phyloP scores from a whole-genome alignment of 352 stramenopile genomes.

The Phytopythium ostracodes region DNA sequence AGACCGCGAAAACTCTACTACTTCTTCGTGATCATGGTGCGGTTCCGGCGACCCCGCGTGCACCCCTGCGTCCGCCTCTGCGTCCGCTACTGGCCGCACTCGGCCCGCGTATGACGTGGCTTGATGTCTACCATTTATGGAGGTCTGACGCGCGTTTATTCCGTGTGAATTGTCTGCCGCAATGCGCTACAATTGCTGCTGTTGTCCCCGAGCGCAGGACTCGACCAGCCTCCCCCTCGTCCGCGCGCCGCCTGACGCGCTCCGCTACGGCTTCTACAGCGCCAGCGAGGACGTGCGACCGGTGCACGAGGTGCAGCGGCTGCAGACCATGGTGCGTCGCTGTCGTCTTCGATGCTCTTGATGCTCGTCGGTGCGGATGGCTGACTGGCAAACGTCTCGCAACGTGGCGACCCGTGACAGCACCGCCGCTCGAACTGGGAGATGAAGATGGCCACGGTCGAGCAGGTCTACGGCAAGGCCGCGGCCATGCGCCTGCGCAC shows the following conservation, averaged over 20 bases:
- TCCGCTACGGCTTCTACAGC: conserved; percentile 82
- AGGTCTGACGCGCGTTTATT: too few species aligned
- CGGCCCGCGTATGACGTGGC: too few species aligned
- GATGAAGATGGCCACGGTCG: conserved; percentile 85
- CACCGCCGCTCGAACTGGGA: conserved; percentile 78
- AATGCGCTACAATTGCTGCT: background rate
- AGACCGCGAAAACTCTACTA: background rate
- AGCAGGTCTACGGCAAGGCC: conserved; percentile 88
- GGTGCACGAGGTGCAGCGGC: conserved; percentile 80
- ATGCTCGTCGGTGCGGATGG: background rate
- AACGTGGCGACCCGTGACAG: conserved; percentile 14
- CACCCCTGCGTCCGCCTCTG: background rate
- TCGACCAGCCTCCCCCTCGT: conserved; percentile 71
- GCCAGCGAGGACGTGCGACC: conserved; percentile 76
- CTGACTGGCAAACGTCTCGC: background rate
- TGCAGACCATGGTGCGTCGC: conserved; percentile 65
- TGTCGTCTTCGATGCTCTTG: background rate
- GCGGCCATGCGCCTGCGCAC: conserved; percentile 85
- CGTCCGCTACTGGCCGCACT: background rate
- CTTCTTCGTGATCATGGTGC: background rate
- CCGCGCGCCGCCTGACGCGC: conserved; percentile 71
- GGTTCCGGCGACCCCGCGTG: too few species aligned
- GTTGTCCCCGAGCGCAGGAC: conserved; percentile 28
- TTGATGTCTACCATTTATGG: too few species aligned
- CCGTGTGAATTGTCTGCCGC: too few species aligned